These are phyloP conservation scores for Suhomyces prunicola DNA, from an alignment of 805 yeast species.

Conservation along the genomic window DNA sequence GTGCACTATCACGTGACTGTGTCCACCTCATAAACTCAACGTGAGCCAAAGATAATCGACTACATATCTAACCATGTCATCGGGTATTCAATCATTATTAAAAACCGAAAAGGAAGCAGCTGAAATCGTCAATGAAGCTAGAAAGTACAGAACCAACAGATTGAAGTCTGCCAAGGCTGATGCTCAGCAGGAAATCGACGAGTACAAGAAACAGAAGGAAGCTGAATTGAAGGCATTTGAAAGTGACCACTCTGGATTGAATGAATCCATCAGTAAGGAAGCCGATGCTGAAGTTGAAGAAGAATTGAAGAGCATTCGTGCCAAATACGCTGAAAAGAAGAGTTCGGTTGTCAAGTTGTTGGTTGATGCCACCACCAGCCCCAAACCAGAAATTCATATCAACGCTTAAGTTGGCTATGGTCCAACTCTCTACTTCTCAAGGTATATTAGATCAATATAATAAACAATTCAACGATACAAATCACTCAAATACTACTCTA, in stretches of 20 bases:
- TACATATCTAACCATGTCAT: slow-evolving; percentile 16
- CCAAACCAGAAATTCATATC: slow-evolving; percentile 79
- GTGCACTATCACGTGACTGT: not conserved
- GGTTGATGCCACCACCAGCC: slow-evolving; percentile 73
- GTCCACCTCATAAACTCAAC: not conserved
- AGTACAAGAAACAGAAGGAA: slow-evolving; percentile 82
- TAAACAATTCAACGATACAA: not conserved
- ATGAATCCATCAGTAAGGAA: slow-evolving; percentile 71
- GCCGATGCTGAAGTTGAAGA: slow-evolving; percentile 72
- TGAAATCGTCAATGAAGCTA: slow-evolving; percentile 87
- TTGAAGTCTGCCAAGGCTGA: slow-evolving; percentile 93
- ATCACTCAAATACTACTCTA: not conserved
- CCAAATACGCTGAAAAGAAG: slow-evolving; percentile 61
- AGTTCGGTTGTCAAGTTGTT: slow-evolving; percentile 67
- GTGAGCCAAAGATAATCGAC: not conserved
- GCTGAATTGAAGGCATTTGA: slow-evolving; percentile 73
- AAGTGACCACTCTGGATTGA: slow-evolving; percentile 68
- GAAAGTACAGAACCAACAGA: slow-evolving; percentile 82
- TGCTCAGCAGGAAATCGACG: slow-evolving; percentile 84
- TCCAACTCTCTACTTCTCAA: not conserved
- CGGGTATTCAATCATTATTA: slow-evolving; percentile 29
- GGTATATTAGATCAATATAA: not conserved
- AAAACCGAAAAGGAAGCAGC: slow-evolving; percentile 98
- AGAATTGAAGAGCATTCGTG: slow-evolving; percentile 68
- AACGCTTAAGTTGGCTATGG: slow-evolving; percentile 47